Conservation (phyloP, 768 basidiomycete species). For the Trametes cingulata region DNA sequence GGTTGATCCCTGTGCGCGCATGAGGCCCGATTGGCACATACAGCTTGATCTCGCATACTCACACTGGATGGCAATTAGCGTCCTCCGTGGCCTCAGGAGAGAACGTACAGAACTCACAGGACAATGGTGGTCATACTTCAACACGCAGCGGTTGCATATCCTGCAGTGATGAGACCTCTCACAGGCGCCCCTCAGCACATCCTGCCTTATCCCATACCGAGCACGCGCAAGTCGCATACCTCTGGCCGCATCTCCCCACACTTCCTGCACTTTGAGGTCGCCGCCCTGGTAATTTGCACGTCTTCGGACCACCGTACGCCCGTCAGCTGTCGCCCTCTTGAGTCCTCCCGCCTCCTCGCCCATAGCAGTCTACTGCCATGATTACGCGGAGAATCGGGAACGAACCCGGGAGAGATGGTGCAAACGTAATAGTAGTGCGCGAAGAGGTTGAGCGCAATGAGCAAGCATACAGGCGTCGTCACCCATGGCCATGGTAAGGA, state of each 20-base stretch:
- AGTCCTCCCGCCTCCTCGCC: conserved; percentile 46
- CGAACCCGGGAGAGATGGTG: conserved; percentile 77
- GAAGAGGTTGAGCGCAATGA: conserved; percentile 76
- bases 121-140: conserved; percentile 92
- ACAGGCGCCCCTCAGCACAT: conserved; percentile 17
- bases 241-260: conserved; percentile 76
- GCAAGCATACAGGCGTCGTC: conserved; percentile 65
- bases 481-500: conserved; percentile 59
- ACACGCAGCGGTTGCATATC: conserved; percentile 85
- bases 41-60: not conserved
- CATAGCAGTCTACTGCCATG: conserved; percentile 51
- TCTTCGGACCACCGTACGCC: conserved; percentile 54
- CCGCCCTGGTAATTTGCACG: conserved; percentile 54
- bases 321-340: conserved; percentile 33
- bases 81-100: not conserved
- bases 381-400: conserved; percentile 54
- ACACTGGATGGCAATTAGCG: conserved; percentile 2
- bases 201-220: not conserved
- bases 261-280: conserved; percentile 61
- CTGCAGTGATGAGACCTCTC: conserved; percentile 93
- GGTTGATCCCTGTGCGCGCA: conserved; percentile 79
- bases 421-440: conserved; percentile 86
- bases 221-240: conserved; percentile 45
- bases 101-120: conserved; percentile 56
- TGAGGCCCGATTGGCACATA: too few relatives aligned